phyloP scores from a whole-genome alignment of 1,284 basidiomycete species.

The Entoloma clypeatum region DNA sequence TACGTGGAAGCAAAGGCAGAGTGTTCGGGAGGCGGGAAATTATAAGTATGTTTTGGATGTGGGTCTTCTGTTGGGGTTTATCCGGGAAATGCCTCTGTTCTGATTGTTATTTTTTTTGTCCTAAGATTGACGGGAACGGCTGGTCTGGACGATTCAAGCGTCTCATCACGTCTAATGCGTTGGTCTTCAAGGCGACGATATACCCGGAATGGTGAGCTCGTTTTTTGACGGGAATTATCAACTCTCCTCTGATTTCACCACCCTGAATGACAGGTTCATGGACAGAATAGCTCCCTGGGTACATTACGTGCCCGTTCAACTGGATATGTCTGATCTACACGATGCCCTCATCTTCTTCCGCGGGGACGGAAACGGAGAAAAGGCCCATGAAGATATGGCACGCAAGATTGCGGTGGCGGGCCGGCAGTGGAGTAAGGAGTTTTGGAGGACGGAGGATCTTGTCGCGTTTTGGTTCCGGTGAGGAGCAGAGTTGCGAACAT shows the following conservation, averaged over 20 bases:
- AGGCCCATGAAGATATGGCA: constrained; percentile 49
- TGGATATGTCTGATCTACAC: constrained; percentile 49
- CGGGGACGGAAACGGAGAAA: constrained; percentile 36
- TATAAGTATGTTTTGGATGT: constrained; percentile 60
- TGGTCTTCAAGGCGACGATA: constrained; percentile 63
- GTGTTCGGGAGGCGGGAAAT: constrained; percentile 36
- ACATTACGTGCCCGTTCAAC: constrained; percentile 57
- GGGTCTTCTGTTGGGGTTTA: too few relatives aligned
- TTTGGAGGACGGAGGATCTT: constrained; percentile 63
- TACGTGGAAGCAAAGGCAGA: constrained; percentile 35
- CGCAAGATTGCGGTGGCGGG: constrained; percentile 50
- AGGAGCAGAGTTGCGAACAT: constrained; percentile 15
- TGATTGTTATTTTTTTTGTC: neutral
- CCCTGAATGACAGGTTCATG: constrained; percentile 22
- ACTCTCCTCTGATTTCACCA: neutral
- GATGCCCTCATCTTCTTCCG: constrained; percentile 57
- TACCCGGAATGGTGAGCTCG: constrained; percentile 60
- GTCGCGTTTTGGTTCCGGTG: constrained; percentile 57
- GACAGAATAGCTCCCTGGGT: constrained; percentile 50
- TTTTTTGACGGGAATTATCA: neutral
- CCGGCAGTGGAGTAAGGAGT: constrained; percentile 49
- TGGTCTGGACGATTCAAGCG: constrained; percentile 67
- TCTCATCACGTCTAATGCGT: constrained; percentile 54
- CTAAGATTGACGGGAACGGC: constrained; percentile 58
- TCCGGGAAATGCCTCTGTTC: neutral